phyloP scores from a whole-genome alignment of 345 rosid genomes.

The Eucalyptus erythrocorys region DNA sequence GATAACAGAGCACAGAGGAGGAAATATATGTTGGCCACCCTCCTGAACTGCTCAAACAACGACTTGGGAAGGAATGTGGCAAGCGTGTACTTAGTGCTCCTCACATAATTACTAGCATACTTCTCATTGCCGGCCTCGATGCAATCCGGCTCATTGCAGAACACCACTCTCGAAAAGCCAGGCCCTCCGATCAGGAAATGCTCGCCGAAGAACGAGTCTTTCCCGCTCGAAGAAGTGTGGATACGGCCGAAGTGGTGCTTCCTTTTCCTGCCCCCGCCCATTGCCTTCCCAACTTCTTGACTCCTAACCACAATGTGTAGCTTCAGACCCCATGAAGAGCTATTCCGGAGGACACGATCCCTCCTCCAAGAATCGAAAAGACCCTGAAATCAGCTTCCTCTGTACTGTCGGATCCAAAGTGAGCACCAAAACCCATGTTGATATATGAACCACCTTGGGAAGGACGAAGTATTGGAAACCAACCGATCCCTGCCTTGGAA shows the following conservation, averaged over 20 bases:
- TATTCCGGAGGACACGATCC: not conserved
- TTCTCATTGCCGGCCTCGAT: conserved; percentile 33
- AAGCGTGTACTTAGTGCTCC: conserved; percentile 71
- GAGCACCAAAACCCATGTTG: not conserved
- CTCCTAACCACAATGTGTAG: not conserved
- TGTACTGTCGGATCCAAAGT: not conserved
- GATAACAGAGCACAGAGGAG: conserved; percentile 69
- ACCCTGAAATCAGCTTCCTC: not conserved
- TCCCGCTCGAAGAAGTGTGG: conserved; percentile 58
- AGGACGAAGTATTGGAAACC: not conserved
- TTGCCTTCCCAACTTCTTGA: not conserved
- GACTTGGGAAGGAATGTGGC: conserved; percentile 81
- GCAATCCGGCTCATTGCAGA: conserved; percentile 69
- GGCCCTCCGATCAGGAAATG: conserved; percentile 67
- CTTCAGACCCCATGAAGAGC: not conserved
- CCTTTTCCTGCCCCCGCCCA: conserved; percentile 50
- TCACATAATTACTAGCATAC: conserved; percentile 57
- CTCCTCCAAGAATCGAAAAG: not conserved
- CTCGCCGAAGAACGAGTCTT: conserved; percentile 24
- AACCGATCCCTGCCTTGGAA: not conserved
- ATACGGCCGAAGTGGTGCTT: conserved; percentile 54
- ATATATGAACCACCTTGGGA: not conserved
- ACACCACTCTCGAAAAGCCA: conserved; percentile 76
- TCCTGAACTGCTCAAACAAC: conserved; percentile 86
- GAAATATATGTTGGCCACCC: conserved; percentile 88